Base-by-base conservation (phyloP, 495 filamentous ascomycete genomes). In the Lophium mytilinum region DNA sequence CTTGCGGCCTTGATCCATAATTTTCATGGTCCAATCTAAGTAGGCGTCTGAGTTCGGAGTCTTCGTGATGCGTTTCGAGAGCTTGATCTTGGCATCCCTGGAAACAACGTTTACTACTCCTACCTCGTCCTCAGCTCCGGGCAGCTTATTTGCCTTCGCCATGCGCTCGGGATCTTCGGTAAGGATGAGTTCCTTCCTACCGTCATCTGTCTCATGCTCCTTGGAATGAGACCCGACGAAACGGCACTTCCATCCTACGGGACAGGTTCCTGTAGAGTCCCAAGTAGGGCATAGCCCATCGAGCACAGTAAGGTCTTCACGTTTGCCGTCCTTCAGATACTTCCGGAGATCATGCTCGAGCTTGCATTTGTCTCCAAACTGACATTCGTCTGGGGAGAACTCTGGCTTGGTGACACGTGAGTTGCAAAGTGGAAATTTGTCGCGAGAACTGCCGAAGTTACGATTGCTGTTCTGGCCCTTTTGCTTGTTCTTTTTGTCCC, bases 181-280 rank as follows among this genome's bases (percentile, higher is more conserved):
- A 37, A 96, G 78, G 9, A 90, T 73, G 37, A 98, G 74, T 69
- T 97, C 92, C 53, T 85, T 88, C 55, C 79, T 78, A 7, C 89
- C 91, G 68, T 93, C 90, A 46, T 80, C 81, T 6, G 73, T 80
- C 50, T 84, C 79, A 24, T 86, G 69, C 70, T 95, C 89, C 50
- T 82, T 76, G 57, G 85, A 87, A 69, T 98, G 93, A 37, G 86
- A 89, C 50, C 76, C 76, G 14, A 88, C 84, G 65, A 95, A 90
- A 11, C 92, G 87, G 68, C 93, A 98, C 65, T 87, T 94, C 90
- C 91, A 98, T 1, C 93, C 93, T 14, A 83, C 79, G 50, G 74
- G 71, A 64, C 93, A 98, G 61, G 75, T 80, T 35, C 93, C 94
- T 24, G 80, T 76, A 9, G 74, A 78, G 62, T 90, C 84, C 72